Base-by-base conservation (phyloP, 139 green algal genomes). In the Mesotaenium endlicherianum region DNA sequence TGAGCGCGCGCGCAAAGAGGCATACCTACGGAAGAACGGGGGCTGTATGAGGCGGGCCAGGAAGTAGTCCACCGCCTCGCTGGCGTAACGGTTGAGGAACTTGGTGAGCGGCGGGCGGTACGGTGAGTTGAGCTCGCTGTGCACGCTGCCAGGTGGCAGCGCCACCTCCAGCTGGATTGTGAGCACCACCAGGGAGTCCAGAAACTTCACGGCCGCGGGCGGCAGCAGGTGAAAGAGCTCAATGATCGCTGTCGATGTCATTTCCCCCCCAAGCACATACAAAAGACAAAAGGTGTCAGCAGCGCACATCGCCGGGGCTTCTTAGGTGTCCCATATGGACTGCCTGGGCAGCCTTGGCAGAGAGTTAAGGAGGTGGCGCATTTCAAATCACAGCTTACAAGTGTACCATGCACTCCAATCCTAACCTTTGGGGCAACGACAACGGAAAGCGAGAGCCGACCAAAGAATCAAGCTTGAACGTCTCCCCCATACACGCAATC, bases 211-310 rank as follows among this genome's bases (percentile, higher is more conserved):
- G 4, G 94, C 93, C n/a, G 88, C 72, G 1, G 86, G 81, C 2
- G 96, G 96, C 58, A 99, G 91, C 75, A 95, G 92, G 85, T 98
- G 95, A 87, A 98, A 99, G 2, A 99, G 93, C 42, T 99, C 93
- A 47, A 99, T 89, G 38, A 97, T 93, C 31, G 91, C 91, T 1
- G 93, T 38, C 31, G n/a, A n/a, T n/a, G n/a, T n/a, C n/a, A n/a
- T n/a, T n/a, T n/a, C n/a, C n/a, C n/a, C n/a, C n/a, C n/a, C n/a
- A n/a, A n/a, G n/a, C n/a, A n/a, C n/a, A n/a, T n/a, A n/a, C n/a
- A n/a, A n/a, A n/a, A n/a, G n/a, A n/a, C n/a, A 83, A 55, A 53
- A 11, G 31, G 20, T 20, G 3, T 81, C 70, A 78, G 70, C 70
- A 57, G 11, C 8, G 69, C 70, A 78, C n/a, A n/a, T n/a, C n/a